phyloP scores from a whole-genome alignment of 208 protist species.

The Leishmania braziliensis region DNA sequence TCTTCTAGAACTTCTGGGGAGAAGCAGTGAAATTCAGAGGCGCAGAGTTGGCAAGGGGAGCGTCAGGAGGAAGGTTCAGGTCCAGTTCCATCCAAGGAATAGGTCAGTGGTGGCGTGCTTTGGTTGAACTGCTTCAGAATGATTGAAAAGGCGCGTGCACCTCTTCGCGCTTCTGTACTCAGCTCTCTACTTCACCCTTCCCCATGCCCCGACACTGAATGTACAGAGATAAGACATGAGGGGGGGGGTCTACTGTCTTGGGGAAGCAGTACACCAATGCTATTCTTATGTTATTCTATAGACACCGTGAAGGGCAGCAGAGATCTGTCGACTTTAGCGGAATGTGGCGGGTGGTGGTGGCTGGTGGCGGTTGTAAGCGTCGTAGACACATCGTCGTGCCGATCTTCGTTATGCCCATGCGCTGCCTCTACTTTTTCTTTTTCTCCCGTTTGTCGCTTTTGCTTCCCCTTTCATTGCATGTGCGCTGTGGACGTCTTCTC shows the following conservation, averaged over 20 bases:
- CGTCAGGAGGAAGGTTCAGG: background rate
- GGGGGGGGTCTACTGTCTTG: constrained; percentile 1
- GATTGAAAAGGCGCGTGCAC: background rate
- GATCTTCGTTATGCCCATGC: background rate
- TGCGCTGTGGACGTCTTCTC: background rate
- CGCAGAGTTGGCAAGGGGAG: background rate
- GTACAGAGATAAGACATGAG: background rate
- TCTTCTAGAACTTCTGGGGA: background rate
- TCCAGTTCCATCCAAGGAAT: no score
- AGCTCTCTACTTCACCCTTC: background rate
- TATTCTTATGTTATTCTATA: background rate
- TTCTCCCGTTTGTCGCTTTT: background rate
- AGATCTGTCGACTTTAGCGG: background rate
- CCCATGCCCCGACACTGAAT: background rate
- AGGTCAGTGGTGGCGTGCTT: background rate
- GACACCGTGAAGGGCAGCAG: background rate
- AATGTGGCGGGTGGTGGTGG: background rate
- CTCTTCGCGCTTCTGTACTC: background rate
- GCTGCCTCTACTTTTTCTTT: background rate
- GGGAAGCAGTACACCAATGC: background rate
- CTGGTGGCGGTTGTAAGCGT: background rate
- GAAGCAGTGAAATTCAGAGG: background rate
- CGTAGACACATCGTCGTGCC: background rate
- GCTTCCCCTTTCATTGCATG: background rate
- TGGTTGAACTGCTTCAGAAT: background rate